Evolutionary conservation across 73 alveolate genomes (phyloP).

Genomic region (Paramecium bursaria): DNA sequence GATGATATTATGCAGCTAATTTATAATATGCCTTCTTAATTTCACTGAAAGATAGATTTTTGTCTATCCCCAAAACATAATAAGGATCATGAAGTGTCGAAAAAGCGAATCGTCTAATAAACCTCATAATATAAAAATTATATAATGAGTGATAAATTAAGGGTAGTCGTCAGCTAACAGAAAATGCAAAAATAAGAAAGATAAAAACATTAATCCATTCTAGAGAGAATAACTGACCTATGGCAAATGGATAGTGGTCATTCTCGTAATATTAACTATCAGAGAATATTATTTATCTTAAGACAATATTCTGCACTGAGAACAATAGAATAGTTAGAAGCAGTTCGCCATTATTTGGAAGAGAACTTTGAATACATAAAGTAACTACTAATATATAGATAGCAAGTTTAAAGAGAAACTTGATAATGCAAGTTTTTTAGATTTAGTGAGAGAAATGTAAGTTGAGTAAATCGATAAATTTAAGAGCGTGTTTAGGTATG

Average conservation of each 20-base stretch:
- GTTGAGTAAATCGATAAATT: slow-evolving; percentile 13
- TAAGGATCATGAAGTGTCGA: slow-evolving; percentile 50
- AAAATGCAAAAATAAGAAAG: too few species aligned
- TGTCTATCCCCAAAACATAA: slow-evolving; percentile 35
- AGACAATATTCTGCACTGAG: neutral
- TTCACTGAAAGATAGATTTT: slow-evolving; percentile 2
- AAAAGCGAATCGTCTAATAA: too few species aligned
- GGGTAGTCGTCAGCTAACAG: too few species aligned
- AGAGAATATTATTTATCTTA: slow-evolving; percentile 4
- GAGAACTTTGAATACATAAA: slow-evolving; percentile 33
- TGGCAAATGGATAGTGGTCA: slow-evolving; percentile 25
- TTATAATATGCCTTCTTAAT: slow-evolving; percentile 40
- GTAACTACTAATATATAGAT: neutral
- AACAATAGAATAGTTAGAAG: slow-evolving; percentile 1
- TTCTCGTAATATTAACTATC: neutral
- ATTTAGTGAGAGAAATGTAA: neutral
- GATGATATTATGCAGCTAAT: slow-evolving; percentile 49
- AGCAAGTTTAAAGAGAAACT: slow-evolving; percentile 29
- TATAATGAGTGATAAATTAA: too few species aligned
- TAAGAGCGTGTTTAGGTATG: slow-evolving; percentile 14
- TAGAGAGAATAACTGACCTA: neutral
- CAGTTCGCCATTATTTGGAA: slow-evolving; percentile 6
- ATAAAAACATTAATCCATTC: too few species aligned
- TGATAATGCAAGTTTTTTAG: slow-evolving; percentile 27
- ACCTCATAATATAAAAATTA: too few species aligned